These are phyloP conservation scores for Geosmithia putterillii DNA, from an alignment of 2,329 filamentous ascomycete species.

Conservation along the genomic window DNA sequence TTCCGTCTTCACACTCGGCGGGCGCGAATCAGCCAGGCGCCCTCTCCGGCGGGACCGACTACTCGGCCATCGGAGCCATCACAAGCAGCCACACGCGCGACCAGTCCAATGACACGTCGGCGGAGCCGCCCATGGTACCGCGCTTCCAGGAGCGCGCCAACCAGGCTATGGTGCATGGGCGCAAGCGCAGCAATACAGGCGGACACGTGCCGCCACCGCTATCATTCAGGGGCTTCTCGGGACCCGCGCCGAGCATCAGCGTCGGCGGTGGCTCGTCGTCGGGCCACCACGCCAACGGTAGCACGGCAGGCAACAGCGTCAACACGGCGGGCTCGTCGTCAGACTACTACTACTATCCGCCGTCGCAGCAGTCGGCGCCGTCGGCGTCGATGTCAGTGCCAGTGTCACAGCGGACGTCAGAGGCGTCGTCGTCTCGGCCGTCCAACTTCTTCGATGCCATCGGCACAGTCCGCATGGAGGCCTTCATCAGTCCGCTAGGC, in stretches of 20 bases:
- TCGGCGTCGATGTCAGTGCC: conserved; percentile 13
- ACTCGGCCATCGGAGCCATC: conserved; percentile 18
- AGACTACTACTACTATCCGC: conserved; percentile 34
- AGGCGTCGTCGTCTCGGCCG: conserved; percentile 37
- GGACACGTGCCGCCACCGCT: conserved; percentile 58
- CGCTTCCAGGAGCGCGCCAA: conserved; percentile 44
- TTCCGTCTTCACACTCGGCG: no score
- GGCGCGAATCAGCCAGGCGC: no score
- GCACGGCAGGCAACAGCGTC: conserved; percentile 44
- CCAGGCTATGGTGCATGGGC: conserved; percentile 46
- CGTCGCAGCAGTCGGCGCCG: conserved; percentile 38
- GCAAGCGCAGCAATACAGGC: conserved; percentile 84
- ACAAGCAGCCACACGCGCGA: conserved; percentile 29
- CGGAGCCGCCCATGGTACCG: conserved; percentile 60
- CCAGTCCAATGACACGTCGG: conserved; percentile 43
- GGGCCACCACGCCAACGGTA: conserved; percentile 37
- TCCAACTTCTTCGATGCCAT: conserved; percentile 74
- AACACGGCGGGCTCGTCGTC: conserved; percentile 43
- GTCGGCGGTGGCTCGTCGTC: conserved; percentile 15
- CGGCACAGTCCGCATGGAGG: conserved; percentile 92
- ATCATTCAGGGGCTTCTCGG: conserved; percentile 70
- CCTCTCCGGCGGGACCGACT: conserved; percentile 25
- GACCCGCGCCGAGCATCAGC: conserved; percentile 21
- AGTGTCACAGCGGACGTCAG: conserved; percentile 40
- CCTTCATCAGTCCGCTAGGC: conserved; percentile 62